Conservation (phyloP, 768 basidiomycete genomes). For the Termitomyces sp. region DNA sequence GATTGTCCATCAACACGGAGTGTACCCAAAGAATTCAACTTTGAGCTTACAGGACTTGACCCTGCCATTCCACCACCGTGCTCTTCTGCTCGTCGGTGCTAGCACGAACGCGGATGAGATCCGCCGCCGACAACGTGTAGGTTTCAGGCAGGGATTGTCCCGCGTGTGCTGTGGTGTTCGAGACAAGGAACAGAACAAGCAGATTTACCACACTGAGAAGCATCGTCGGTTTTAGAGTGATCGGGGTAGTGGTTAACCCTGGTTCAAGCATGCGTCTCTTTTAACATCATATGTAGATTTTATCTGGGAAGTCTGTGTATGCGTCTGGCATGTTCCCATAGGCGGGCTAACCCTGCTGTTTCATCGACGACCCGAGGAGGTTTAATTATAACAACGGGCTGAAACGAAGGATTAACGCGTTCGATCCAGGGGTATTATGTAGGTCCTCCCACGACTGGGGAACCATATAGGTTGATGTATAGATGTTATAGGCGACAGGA, state of each 20-base stretch:
- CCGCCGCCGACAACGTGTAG: not conserved
- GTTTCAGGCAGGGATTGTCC: not conserved
- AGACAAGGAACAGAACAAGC: not conserved
- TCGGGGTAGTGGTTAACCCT: not conserved
- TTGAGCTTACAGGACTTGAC: conserved; percentile 14
- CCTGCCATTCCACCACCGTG: conserved; percentile 16
- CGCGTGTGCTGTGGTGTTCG: not conserved
- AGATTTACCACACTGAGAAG: not conserved
- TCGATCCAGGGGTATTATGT: no score
- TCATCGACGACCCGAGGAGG: no score
- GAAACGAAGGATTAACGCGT: no score
- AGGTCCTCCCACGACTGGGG: no score
- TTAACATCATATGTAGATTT: no score
- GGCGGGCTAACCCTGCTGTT: no score
- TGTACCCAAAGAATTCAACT: not conserved
- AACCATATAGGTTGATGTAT: no score
- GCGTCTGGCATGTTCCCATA: no score
- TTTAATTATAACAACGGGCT: no score
- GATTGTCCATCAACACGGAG: not conserved
- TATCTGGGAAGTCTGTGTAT: no score
- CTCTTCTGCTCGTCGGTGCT: conserved; percentile 14
- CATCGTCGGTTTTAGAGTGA: not conserved
- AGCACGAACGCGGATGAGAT: conserved; percentile 15
- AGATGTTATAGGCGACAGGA: no score
- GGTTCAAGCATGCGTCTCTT: no score